phyloP scores from a whole-genome alignment of 345 rosid species.

The Eucalyptus regnans region DNA sequence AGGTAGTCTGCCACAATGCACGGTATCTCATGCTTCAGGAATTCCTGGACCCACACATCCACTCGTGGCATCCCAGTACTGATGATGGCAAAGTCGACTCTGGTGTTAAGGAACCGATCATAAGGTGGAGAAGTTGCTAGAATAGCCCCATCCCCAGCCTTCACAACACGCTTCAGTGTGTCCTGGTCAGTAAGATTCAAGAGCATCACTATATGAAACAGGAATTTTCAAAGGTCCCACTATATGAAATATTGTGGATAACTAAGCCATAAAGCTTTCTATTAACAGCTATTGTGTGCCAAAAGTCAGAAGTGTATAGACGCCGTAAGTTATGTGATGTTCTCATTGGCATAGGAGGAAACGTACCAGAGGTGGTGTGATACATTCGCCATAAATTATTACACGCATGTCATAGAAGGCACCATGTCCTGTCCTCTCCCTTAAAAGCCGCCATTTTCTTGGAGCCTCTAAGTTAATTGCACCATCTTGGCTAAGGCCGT shows the following conservation, averaged over 20 bases:
- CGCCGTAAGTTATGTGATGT: not conserved
- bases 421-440: constrained; percentile 87
- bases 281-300: not conserved
- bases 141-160: constrained; percentile 89
- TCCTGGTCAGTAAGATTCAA: constrained; percentile 39
- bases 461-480: constrained; percentile 77
- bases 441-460: constrained; percentile 75
- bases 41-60: constrained; percentile 84
- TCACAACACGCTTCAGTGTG: constrained; percentile 82
- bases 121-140: constrained; percentile 97
- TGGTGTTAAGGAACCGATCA: constrained; percentile 55
- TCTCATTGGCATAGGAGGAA: not conserved
- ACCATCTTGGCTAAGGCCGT: constrained; percentile 70
- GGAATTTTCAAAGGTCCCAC: not conserved
- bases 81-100: constrained; percentile 68
- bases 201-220: not conserved
- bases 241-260: not conserved
- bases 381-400: constrained; percentile 81
- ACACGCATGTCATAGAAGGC: constrained; percentile 73
- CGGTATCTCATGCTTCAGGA: constrained; percentile 70
- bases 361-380: constrained; percentile 82
- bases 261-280: not conserved
- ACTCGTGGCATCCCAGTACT: constrained; percentile 67
- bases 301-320: not conserved
- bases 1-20: constrained; percentile 78